phyloP scores from a whole-genome alignment of 2,329 filamentous ascomycete species.

The Ilyonectria mors-panacis region DNA sequence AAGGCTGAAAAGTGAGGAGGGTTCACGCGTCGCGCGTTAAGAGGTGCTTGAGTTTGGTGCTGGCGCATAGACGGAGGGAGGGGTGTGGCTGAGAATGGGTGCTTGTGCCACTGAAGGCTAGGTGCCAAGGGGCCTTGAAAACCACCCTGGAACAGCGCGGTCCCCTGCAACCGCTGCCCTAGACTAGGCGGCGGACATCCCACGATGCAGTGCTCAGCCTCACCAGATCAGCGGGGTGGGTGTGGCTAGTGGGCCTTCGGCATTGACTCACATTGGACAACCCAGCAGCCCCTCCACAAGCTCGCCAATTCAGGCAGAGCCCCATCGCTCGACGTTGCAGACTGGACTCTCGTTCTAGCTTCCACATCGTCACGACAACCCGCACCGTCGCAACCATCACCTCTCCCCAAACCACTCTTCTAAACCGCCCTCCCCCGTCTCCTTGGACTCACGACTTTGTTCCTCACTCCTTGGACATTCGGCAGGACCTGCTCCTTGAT shows the following conservation, averaged over 20 bases:
- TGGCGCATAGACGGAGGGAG: background rate
- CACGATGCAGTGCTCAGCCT: background rate
- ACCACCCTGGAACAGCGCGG: background rate
- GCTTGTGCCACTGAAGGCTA: background rate
- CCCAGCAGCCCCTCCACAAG: conserved; percentile 38
- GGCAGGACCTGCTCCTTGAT: conserved; percentile 21
- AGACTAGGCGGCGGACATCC: background rate
- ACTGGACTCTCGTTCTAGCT: conserved; percentile 8
- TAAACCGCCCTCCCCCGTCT: conserved; percentile 10
- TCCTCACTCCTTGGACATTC: conserved; percentile 24
- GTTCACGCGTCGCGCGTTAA: conserved; percentile 58
- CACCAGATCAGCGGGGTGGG: background rate
- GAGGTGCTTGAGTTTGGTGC: conserved; percentile 38
- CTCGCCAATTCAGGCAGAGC: conserved; percentile 24
- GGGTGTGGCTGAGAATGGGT: conserved; percentile 8
- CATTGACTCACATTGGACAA: conserved; percentile 38
- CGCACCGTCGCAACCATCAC: conserved; percentile 36
- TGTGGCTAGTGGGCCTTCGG: conserved; percentile 27
- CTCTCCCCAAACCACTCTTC: conserved; percentile 16
- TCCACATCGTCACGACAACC: conserved; percentile 43
- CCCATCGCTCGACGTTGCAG: conserved; percentile 28
- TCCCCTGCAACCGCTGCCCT: background rate
- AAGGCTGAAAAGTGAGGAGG: conserved; percentile 49
- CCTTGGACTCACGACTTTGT: conserved; percentile 23
- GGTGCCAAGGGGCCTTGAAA: background rate